These are phyloP conservation scores for Plasmopara viticola DNA, from an alignment of 352 stramenopile species.

Conservation along the genomic window DNA sequence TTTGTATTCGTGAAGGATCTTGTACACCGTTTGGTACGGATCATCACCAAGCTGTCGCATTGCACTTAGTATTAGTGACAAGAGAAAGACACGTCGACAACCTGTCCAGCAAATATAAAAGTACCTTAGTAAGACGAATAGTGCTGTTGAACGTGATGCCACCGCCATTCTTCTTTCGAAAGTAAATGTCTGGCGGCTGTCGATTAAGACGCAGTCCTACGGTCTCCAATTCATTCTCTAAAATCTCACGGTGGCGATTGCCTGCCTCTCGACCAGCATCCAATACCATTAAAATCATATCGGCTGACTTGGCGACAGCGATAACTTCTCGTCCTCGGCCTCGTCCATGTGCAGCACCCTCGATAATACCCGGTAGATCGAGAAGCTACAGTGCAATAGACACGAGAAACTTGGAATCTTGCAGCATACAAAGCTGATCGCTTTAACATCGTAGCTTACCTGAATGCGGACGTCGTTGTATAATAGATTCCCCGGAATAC, in stretches of 20 bases:
- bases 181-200: conserved; percentile 94
- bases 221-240: conserved; percentile 97
- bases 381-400: conserved; percentile 68
- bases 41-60: conserved; percentile 68
- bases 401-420: background rate
- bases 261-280: conserved; percentile 97
- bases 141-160: conserved; percentile 96
- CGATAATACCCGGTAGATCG: conserved; percentile 99
- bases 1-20: conserved; percentile 94
- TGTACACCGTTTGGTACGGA: conserved; percentile 85
- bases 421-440: background rate
- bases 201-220: conserved; percentile 98
- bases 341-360: conserved; percentile 97
- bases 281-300: conserved; percentile 99
- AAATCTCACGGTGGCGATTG: conserved; percentile 94
- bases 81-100: conserved; percentile 3
- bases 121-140: conserved; percentile 91
- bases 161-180: conserved; percentile 91
- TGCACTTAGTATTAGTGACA: background rate
- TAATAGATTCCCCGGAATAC: conserved; percentile 94
- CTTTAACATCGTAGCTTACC: conserved; percentile 28
- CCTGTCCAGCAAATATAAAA: conserved; percentile 5
- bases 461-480: conserved; percentile 97
- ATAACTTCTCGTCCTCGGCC: conserved; percentile 98
- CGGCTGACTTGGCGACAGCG: conserved; percentile 95